Percentiles rank a stretch among this genome's conserved stretches.
Conservation (phyloP, 2,329 filamentous ascomycete species). For the Alternaria ventricosa region DNA sequence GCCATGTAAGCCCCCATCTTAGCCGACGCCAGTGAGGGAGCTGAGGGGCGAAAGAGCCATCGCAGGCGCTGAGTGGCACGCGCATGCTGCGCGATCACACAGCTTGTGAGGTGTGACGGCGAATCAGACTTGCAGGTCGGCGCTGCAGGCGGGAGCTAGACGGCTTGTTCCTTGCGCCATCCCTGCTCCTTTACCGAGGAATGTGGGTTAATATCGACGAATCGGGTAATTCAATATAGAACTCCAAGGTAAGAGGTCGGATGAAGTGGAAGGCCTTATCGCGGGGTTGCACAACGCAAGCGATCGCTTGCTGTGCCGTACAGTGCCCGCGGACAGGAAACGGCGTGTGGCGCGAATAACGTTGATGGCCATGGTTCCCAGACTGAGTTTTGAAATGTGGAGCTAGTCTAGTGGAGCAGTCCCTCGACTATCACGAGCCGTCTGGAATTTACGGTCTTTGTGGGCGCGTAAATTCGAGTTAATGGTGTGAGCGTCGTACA, state of each 20-base stretch:
- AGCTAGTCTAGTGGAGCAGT: neutral
- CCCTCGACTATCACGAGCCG: conserved; percentile 11
- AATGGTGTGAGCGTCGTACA: conserved; percentile 30
- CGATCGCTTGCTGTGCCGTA: conserved; percentile 1
- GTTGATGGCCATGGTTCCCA: neutral
- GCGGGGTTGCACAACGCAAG: conserved; percentile 12
- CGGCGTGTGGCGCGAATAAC: neutral
- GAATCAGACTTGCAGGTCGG: conserved; percentile 27
- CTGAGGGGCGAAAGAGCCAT: conserved; percentile 32
- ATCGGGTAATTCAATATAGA: conserved; percentile 23
- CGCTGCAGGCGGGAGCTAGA: conserved; percentile 21
- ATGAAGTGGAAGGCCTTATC: neutral
- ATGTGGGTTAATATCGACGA: conserved; percentile 21
- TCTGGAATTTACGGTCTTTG: conserved; percentile 25
- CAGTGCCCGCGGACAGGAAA: neutral
- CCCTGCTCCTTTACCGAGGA: conserved; percentile 12
- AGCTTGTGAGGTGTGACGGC: conserved; percentile 27
- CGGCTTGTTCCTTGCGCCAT: conserved; percentile 21
- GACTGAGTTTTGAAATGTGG: neutral
- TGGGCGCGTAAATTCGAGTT: conserved; percentile 35
- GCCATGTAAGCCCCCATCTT: conserved; percentile 22
- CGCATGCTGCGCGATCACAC: conserved; percentile 39
- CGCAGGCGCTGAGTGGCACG: conserved; percentile 43
- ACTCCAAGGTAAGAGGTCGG: conserved; percentile 5
- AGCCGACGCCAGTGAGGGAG: conserved; percentile 21